Base-by-base conservation (phyloP, 495 filamentous ascomycete species). In the Lasiosphaeriaceae sp. region DNA sequence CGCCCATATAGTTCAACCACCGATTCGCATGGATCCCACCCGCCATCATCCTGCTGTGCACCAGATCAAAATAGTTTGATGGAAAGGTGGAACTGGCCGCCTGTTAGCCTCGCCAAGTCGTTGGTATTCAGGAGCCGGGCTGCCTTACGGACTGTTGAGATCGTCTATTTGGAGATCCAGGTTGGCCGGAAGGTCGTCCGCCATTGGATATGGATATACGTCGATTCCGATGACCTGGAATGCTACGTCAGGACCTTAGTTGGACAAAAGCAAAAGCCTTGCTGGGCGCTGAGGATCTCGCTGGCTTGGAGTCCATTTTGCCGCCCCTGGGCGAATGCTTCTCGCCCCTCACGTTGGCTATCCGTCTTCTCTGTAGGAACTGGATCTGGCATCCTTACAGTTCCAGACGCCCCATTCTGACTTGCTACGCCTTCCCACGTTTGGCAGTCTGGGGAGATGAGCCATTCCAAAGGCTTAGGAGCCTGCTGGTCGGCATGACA, bases 11-110 rank as follows among this genome's bases (percentile, higher is more conserved):
- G 17, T 82, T 79, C 55, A 74, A 69, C 94, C 94, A 98, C 71
- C 90, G 77, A 58, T 77, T 73, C 56, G 76, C 73, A 58, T 95
- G 81, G 59, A 98, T 90, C 9, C 92, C 94, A 49, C 84, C 76
- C 26, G 83, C 80, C 60, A 97, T 84, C 70, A 93, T 80, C 60
- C 87, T 79, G 52, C 91, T 96, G 64, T 98, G 89, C 53, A 98
- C 86, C 51, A 98, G 80, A 63, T 97, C 90, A 78, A 96, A 98
- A 54, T 87, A 76, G 58, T 90, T 88, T 23, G 80, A 72, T 35
- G 80, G 76, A 61, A 91, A 94, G 8, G 88, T 90, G 61, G 92
- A 90, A 12, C 80, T 83, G 56, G 20, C 14, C 16, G 3, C 16
- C 37, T 34, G 49, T 65, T 43, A 67, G 58, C 53, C 23, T 16